Conservation (phyloP, 2,329 filamentous ascomycete species). For the Fusarium udum region DNA sequence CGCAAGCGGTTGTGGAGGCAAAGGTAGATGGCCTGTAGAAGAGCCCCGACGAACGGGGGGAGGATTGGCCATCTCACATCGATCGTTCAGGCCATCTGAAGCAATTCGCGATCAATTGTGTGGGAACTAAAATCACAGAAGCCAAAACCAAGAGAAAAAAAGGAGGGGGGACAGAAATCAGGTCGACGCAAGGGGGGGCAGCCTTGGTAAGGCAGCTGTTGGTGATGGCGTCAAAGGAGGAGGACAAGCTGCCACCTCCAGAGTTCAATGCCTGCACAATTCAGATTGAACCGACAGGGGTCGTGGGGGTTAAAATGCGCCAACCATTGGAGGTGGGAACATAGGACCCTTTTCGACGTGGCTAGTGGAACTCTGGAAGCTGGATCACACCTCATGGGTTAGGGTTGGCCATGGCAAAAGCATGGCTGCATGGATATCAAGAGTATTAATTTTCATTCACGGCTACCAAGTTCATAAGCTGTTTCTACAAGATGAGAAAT, state of each 20-base stretch:
- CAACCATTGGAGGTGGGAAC: conserved; percentile 27
- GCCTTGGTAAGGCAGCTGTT: conserved; percentile 11
- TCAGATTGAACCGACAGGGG: conserved; percentile 29
- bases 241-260: conserved; percentile 7
- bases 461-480: not conserved
- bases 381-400: conserved; percentile 28
- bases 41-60: conserved; percentile 41
- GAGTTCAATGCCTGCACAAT: not conserved
- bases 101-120: not conserved
- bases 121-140: not conserved
- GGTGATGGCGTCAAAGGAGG: conserved; percentile 40
- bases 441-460: not conserved
- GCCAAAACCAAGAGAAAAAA: not conserved
- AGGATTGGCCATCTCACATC: conserved; percentile 42
- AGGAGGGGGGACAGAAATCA: not conserved
- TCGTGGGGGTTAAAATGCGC: conserved; percentile 15
- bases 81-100: conserved; percentile 41
- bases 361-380: conserved; percentile 25
- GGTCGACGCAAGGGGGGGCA: conserved; percentile 12
- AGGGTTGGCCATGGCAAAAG: conserved; percentile 23
- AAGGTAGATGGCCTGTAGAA: conserved; percentile 38
- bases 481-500: not conserved
- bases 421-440: not conserved
- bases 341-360: conserved; percentile 6
- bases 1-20: conserved; percentile 28